Percentiles rank a stretch among this genome's conserved stretches.
Conservation (phyloP, 805 yeast genomes). For the Ogataea corticis region DNA sequence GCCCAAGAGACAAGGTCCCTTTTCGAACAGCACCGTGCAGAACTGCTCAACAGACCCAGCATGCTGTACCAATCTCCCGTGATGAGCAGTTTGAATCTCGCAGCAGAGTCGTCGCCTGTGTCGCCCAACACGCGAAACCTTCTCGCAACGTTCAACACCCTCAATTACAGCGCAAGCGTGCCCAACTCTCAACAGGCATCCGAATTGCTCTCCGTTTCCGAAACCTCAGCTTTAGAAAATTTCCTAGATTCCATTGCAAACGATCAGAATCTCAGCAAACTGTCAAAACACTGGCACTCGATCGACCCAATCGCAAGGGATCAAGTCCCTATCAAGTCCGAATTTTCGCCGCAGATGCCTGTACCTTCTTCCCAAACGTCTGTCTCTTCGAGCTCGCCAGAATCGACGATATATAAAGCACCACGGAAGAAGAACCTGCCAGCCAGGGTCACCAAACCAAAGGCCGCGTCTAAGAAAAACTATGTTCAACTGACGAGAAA, state of each 20-base stretch:
- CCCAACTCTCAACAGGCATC: constrained; percentile 17
- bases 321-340: neutral
- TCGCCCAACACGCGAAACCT: constrained; percentile 35
- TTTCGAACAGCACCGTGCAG: constrained; percentile 22
- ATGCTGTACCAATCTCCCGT: constrained; percentile 13
- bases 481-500: constrained; percentile 7
- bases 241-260: constrained; percentile 39
- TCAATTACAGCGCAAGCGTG: constrained; percentile 22
- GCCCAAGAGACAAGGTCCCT: constrained; percentile 6
- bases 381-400: neutral
- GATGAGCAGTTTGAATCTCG: constrained; percentile 3
- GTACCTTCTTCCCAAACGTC: neutral
- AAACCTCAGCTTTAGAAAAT: constrained; percentile 35
- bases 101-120: constrained; percentile 23
- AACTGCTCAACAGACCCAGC: constrained; percentile 18
- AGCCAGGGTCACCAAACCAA: constrained; percentile 8
- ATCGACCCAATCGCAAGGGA: constrained; percentile 30
- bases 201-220: constrained; percentile 36
- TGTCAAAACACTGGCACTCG: constrained; percentile 35
- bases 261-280: constrained; percentile 28
- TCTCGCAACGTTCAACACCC: constrained; percentile 30
- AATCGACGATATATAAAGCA: neutral
- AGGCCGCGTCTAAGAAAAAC: neutral
- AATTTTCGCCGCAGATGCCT: neutral
- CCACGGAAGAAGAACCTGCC: neutral